phyloP scores from a whole-genome alignment of 2,329 filamentous ascomycete species.

The Aaosphaeria arxii region DNA sequence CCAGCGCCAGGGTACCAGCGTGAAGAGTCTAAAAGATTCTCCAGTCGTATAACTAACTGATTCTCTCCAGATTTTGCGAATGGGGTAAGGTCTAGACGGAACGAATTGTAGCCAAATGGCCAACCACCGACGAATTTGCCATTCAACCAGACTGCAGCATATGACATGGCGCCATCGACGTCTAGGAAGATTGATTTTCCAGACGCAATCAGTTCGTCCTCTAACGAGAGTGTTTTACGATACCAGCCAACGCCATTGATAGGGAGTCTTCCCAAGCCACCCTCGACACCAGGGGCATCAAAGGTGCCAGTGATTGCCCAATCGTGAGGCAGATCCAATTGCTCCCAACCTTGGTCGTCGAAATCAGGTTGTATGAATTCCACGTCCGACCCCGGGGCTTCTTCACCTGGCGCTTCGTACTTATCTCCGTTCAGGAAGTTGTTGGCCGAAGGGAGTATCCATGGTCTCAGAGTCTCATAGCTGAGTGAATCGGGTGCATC shows the following conservation, averaged over 20 bases:
- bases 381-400: constrained; percentile 15
- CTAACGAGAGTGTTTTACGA: constrained; percentile 34
- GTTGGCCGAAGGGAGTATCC: constrained; percentile 39
- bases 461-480: constrained; percentile 32
- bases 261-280: constrained; percentile 45
- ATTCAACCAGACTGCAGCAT: constrained; percentile 52
- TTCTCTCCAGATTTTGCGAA: constrained; percentile 38
- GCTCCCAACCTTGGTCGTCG: constrained; percentile 40
- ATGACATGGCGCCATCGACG: constrained; percentile 54
- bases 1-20: constrained; percentile 56
- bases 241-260: constrained; percentile 52
- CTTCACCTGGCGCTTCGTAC: constrained; percentile 17
- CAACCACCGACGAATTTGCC: constrained; percentile 51
- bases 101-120: constrained; percentile 53
- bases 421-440: constrained; percentile 30
- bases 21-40: constrained; percentile 50
- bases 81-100: constrained; percentile 50
- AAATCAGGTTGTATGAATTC: constrained; percentile 25
- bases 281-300: constrained; percentile 23
- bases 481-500: constrained; percentile 30
- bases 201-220: constrained; percentile 4
- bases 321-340: constrained; percentile 43
- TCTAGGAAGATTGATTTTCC: constrained; percentile 45
- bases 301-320: constrained; percentile 48
- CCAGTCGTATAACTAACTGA: constrained; percentile 49